Percentiles rank a stretch among this genome's conserved stretches.
Conservation (phyloP, 163 green algal genomes). For the Scenedesmus sp. region DNA sequence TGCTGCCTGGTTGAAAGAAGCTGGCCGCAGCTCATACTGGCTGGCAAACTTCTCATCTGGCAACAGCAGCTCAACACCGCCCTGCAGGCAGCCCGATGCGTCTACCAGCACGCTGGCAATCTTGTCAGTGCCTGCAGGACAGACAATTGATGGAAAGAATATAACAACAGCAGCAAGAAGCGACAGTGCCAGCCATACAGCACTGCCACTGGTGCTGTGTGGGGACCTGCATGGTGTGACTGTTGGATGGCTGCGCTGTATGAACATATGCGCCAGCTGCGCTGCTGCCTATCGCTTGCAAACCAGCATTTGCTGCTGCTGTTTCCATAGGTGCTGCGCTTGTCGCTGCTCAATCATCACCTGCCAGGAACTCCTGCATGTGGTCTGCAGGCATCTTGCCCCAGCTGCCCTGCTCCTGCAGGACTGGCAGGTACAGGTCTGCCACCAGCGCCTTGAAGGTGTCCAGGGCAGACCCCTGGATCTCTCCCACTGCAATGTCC, state of each 20-base stretch:
- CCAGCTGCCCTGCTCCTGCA: constrained; percentile 63
- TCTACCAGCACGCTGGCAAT: constrained; percentile 82
- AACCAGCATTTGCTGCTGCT: neutral
- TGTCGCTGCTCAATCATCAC: neutral
- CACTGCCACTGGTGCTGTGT: neutral
- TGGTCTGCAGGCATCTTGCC: constrained; percentile 69
- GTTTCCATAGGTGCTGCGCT: neutral
- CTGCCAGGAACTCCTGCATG: constrained; percentile 68
- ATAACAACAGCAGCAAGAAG: neutral
- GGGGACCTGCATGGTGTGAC: neutral
- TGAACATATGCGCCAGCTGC: neutral
- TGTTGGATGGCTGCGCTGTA: neutral
- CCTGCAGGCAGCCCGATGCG: constrained; percentile 73
- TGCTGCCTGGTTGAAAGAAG: constrained; percentile 74
- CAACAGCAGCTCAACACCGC: constrained; percentile 78
- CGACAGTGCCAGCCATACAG: neutral
- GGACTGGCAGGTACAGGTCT: constrained; percentile 85
- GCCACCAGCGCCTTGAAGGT: constrained; percentile 77
- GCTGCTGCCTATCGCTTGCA: neutral
- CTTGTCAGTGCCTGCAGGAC: constrained; percentile 59
- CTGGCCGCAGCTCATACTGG: constrained; percentile 75
- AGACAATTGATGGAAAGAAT: no score
- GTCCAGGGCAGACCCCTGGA: constrained; percentile 66
- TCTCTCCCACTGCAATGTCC: constrained; percentile 68
- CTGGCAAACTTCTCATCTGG: constrained; percentile 73